Evolutionary conservation across 129 eudicot genomes (phyloP).

Genomic region (Silybum marianum): DNA sequence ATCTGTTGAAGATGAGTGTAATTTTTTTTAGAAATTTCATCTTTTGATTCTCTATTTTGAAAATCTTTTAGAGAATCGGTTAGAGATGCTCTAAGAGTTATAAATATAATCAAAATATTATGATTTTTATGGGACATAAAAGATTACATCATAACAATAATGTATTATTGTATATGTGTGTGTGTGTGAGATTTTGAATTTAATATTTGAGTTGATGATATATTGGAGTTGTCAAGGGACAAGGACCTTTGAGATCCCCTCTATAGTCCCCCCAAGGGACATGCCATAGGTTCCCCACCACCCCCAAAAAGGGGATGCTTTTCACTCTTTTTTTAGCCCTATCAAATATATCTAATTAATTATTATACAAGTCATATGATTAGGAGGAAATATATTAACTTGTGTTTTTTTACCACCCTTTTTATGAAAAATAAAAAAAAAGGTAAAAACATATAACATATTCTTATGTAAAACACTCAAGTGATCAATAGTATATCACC

Average conservation of each 20-base stretch:
- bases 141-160: neutral
- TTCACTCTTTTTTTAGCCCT: constrained; percentile 15
- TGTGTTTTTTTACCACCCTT: neutral
- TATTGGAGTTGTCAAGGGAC: constrained; percentile 23
- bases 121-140: neutral
- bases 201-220: neutral
- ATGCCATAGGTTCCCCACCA: constrained; percentile 41
- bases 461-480: neutral
- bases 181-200: neutral
- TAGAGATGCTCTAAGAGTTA: no score
- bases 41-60: no score
- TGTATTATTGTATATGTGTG: neutral
- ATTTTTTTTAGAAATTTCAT: no score
- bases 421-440: neutral
- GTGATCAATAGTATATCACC: neutral
- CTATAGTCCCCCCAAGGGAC: constrained; percentile 38
- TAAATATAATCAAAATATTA: no score
- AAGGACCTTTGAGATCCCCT: constrained; percentile 37
- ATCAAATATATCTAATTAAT: constrained; percentile 9
- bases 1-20: no score
- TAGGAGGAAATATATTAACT: neutral
- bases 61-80: no score
- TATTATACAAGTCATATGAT: constrained; percentile 14
- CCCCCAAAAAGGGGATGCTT: constrained; percentile 33
- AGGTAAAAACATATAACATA: neutral